A percentile compares a stretch with the other conserved stretches of the same genome.
phyloP scores from a whole-genome alignment of 371 early-diverging fungal genomes.

The Conidiobolus incongruus region DNA sequence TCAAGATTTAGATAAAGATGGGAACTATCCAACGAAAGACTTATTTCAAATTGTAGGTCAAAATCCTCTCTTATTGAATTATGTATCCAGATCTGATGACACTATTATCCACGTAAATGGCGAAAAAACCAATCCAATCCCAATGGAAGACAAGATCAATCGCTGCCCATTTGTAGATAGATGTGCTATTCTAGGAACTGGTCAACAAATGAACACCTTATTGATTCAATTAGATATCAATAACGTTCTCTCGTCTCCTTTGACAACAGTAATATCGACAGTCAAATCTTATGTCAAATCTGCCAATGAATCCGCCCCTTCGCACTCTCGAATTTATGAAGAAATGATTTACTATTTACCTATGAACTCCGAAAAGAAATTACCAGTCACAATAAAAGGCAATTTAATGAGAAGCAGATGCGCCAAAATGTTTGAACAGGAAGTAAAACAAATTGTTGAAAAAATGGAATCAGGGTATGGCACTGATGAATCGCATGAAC shows the following conservation, averaged over 20 bases:
- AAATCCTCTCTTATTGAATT: not conserved
- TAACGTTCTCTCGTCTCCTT: not conserved
- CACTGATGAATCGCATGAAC: not conserved
- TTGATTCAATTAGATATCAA: not conserved
- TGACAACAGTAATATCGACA: not conserved
- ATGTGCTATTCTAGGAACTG: not conserved
- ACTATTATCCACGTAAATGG: conserved; percentile 1
- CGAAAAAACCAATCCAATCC: conserved; percentile 1
- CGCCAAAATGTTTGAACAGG: not conserved
- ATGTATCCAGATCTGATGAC: not conserved
- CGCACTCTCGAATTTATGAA: not conserved
- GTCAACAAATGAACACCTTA: not conserved
- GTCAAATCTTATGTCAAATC: not conserved
- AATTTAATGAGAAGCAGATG: not conserved
- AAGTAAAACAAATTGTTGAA: not conserved
- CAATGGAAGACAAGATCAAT: not conserved
- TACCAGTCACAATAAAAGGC: not conserved
- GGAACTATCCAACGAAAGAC: not conserved
- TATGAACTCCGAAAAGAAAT: not conserved
- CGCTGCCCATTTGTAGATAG: not conserved
- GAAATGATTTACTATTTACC: not conserved
- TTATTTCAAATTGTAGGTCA: not conserved
- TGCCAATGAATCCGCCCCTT: not conserved
- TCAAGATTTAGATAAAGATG: not conserved
- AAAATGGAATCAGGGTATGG: not conserved